Percentiles rank a stretch among this genome's conserved stretches.
phyloP scores from a whole-genome alignment of 2,329 filamentous ascomycete species.

The Calonectria leucothoes region DNA sequence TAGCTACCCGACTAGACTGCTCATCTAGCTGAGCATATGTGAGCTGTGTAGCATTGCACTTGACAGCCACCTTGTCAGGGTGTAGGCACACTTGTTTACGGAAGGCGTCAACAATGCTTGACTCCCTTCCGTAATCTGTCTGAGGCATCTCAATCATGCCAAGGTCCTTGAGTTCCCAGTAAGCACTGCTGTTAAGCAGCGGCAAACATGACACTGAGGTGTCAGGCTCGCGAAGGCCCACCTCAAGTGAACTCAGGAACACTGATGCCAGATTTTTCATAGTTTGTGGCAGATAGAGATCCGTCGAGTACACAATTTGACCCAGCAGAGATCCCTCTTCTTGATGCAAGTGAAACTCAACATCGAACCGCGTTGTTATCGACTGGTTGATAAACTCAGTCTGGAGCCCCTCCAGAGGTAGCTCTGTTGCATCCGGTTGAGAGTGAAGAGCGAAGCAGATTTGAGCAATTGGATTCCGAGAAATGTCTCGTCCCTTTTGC shows the following conservation, averaged over 20 bases:
- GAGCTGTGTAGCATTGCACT: not conserved
- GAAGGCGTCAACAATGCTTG: not conserved
- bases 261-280: not conserved
- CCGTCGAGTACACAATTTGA: not conserved
- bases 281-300: not conserved
- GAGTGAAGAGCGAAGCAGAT: not conserved
- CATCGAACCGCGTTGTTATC: not conserved
- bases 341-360: not conserved
- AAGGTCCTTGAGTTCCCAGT: not conserved
- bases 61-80: not conserved
- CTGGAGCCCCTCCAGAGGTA: not conserved
- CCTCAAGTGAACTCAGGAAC: not conserved
- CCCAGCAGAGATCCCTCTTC: not conserved
- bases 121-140: not conserved
- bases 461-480: not conserved
- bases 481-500: not conserved
- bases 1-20: conserved; percentile 24
- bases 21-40: conserved; percentile 36
- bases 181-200: not conserved
- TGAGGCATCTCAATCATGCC: not conserved
- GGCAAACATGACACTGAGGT: not conserved
- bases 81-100: not conserved
- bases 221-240: not conserved
- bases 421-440: not conserved
- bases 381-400: not conserved